A percentile compares a stretch with the other conserved stretches of the same genome.
Conservation (phyloP, 768 basidiomycete species). For the Leucosporidium scottii region DNA sequence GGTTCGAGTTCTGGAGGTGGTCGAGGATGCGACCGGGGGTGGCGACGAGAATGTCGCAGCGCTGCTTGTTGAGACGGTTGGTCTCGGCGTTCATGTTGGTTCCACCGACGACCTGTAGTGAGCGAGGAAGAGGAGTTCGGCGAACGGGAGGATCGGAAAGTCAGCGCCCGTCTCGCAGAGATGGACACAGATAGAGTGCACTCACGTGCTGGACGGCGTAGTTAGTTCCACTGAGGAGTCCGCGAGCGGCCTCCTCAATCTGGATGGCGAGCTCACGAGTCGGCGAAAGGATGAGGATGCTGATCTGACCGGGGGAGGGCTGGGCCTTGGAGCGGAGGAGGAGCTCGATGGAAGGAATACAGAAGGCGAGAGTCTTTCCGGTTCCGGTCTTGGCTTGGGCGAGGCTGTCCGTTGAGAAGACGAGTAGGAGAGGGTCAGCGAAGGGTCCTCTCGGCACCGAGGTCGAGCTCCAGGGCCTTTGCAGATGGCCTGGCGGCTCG, state of each 20-base stretch:
- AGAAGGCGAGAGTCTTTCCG: slow-evolving; percentile 50
- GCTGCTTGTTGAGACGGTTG: slow-evolving; percentile 38
- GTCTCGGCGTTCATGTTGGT: slow-evolving; percentile 46
- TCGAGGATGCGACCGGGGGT: slow-evolving; percentile 45
- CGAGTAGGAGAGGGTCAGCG: neutral
- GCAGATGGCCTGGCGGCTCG: neutral
- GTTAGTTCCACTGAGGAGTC: slow-evolving; percentile 60
- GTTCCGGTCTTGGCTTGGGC: slow-evolving; percentile 44
- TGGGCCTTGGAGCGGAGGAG: slow-evolving; percentile 35
- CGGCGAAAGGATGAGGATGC: slow-evolving; percentile 49
- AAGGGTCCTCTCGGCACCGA: neutral
- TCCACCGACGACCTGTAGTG: slow-evolving; percentile 48
- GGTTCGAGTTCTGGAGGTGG: slow-evolving; percentile 42
- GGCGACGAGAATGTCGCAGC: slow-evolving; percentile 40
- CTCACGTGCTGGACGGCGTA: slow-evolving; percentile 48
- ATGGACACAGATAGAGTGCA: too few relatives aligned
- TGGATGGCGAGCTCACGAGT: slow-evolving; percentile 44
- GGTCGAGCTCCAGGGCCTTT: neutral
- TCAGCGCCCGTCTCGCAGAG: too few relatives aligned
- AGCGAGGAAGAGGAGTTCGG: neutral
- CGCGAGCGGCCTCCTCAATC: slow-evolving; percentile 69
- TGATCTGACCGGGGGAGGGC: slow-evolving; percentile 31
- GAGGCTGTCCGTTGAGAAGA: slow-evolving; percentile 13
- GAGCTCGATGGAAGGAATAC: slow-evolving; percentile 43
- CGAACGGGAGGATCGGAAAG: too few relatives aligned